Conservation (phyloP, 2,329 filamentous ascomycete species). For the Periconia sp. region DNA sequence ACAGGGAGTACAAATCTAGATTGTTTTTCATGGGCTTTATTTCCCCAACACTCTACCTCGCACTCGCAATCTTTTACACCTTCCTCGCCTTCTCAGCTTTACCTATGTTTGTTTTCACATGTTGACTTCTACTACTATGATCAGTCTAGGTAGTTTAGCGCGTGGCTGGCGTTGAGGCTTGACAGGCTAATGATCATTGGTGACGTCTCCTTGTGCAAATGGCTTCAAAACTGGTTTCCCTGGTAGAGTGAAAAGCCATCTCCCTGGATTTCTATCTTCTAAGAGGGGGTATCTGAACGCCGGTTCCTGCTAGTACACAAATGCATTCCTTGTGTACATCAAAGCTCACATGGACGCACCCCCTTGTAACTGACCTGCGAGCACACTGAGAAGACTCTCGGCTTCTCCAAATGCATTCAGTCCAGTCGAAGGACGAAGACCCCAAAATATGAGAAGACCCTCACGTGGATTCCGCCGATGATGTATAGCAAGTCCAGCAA, state of each 20-base stretch:
- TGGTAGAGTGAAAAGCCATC: not conserved
- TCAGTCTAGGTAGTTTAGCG: conserved; percentile 1
- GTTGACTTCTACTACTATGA: not conserved
- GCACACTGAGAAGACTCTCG: conserved; percentile 32
- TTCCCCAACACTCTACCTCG: no score
- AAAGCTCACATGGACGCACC: conserved; percentile 1
- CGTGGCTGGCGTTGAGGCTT: conserved; percentile 14
- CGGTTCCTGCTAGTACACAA: not conserved
- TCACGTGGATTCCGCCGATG: conserved; percentile 36
- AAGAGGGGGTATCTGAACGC: conserved; percentile 9
- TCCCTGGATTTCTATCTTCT: not conserved
- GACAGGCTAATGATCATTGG: conserved; percentile 7
- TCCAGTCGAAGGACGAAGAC: conserved; percentile 25
- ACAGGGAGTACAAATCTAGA: not conserved
- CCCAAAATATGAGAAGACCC: conserved; percentile 38
- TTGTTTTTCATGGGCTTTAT: not conserved
- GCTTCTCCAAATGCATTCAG: conserved; percentile 31
- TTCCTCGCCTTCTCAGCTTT: no score
- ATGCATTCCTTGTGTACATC: not conserved
- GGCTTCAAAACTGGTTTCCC: not conserved
- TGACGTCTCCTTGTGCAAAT: conserved; percentile 18
- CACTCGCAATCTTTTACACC: no score
- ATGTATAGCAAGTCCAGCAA: conserved; percentile 32
- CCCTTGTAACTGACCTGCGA: conserved; percentile 28
- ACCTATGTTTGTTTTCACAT: not conserved